Conservation (phyloP, 345 rosid species). For the Eutrema heterophyllum region DNA sequence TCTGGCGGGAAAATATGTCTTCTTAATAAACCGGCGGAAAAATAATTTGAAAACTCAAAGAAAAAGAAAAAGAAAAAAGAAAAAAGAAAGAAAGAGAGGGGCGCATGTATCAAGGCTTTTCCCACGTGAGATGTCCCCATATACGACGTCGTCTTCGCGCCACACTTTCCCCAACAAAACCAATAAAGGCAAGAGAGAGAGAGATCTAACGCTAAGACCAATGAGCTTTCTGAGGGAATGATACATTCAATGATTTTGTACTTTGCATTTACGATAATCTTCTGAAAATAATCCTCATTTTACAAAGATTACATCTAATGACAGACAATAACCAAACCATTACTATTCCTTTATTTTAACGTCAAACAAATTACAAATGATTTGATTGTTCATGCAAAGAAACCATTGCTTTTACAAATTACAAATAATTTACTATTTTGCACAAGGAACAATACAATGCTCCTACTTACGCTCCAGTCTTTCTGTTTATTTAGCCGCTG, state of each 20-base stretch:
- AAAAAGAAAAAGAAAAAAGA: background rate
- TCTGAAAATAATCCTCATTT: background rate
- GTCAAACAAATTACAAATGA: background rate
- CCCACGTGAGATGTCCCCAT: constrained; percentile 16
- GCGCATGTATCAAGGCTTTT: constrained; percentile 25
- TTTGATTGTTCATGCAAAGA: too few species aligned
- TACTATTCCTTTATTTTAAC: background rate
- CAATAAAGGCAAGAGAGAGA: background rate
- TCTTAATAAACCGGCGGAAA: constrained; percentile 4
- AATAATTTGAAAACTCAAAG: background rate
- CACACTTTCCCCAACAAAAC: constrained; percentile 19
- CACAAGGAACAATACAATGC: too few species aligned
- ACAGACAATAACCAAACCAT: background rate
- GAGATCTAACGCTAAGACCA: background rate
- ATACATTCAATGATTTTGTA: constrained; percentile 25
- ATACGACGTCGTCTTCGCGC: constrained; percentile 23
- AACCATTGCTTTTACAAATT: too few species aligned
- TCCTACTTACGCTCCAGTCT: too few species aligned
- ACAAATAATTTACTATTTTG: too few species aligned
- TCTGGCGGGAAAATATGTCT: constrained; percentile 12
- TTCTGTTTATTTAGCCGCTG: too few species aligned
- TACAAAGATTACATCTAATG: background rate
- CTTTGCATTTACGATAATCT: constrained; percentile 11
- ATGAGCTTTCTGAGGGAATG: background rate
- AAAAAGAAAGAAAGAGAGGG: background rate